Conservation (phyloP, 257 asterid species). For the Apocynum venetum region DNA sequence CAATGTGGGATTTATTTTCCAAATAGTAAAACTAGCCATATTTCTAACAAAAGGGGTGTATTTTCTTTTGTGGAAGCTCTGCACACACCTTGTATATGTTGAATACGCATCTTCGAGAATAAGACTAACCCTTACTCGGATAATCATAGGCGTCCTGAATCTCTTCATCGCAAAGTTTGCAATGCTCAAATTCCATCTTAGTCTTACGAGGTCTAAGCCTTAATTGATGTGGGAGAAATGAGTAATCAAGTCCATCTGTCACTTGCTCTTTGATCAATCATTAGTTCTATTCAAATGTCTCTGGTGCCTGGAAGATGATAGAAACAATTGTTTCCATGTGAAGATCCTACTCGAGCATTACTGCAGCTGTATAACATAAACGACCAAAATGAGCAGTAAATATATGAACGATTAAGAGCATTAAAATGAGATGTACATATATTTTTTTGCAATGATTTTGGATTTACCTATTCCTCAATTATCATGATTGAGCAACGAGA, state of each 20-base stretch:
- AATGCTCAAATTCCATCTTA: not conserved
- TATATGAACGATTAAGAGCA: no score
- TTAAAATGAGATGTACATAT: no score
- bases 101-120: not conserved
- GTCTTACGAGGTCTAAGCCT: not conserved
- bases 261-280: not conserved
- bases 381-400: no score
- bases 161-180: not conserved
- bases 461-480: no score
- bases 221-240: conserved; percentile 4
- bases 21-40: no score
- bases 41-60: not conserved
- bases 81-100: not conserved
- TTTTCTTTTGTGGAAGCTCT: not conserved
- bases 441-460: no score
- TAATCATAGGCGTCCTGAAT: not conserved
- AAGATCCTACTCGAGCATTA: no score
- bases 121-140: not conserved
- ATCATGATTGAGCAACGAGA: no score
- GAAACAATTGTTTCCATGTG: not conserved
- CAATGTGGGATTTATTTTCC: no score
- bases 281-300: not conserved
- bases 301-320: not conserved
- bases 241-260: not conserved
- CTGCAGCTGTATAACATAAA: no score